phyloP scores from a whole-genome alignment of 768 basidiomycete species.

The Rubroboletus satanas region DNA sequence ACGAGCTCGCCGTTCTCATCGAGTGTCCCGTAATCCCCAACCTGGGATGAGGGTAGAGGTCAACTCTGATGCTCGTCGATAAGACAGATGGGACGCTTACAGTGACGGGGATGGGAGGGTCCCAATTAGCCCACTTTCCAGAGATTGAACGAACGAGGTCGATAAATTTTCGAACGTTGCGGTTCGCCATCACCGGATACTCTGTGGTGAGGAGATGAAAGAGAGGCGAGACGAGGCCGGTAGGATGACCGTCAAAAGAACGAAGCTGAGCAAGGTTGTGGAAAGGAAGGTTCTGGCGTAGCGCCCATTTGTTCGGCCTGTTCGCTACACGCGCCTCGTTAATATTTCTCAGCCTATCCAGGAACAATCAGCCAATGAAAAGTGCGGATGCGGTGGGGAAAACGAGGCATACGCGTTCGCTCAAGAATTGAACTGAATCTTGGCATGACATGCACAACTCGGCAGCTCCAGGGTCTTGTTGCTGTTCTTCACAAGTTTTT shows the following conservation, averaged over 20 bases:
- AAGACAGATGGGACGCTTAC: constrained; percentile 4
- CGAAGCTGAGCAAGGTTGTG: neutral
- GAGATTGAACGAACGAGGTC: constrained; percentile 16
- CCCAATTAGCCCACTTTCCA: constrained; percentile 33
- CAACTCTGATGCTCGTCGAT: neutral
- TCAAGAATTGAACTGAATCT: neutral
- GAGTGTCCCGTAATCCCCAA: constrained; percentile 30
- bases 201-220: neutral
- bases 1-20: constrained; percentile 5
- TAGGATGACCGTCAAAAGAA: neutral
- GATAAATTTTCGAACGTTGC: neutral
- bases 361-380: neutral
- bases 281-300: neutral
- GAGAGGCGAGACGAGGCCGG: neutral
- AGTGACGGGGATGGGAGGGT: constrained; percentile 28
- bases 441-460: neutral
- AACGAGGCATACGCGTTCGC: neutral
- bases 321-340: too few species aligned
- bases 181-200: neutral
- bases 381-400: neutral
- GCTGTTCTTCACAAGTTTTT: neutral
- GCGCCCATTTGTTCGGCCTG: neutral
- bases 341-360: neutral
- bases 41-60: constrained; percentile 10
- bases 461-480: neutral